Evolutionary conservation across 2,329 filamentous ascomycete genomes (phyloP).

Genomic region (Intubia oerlemansii): DNA sequence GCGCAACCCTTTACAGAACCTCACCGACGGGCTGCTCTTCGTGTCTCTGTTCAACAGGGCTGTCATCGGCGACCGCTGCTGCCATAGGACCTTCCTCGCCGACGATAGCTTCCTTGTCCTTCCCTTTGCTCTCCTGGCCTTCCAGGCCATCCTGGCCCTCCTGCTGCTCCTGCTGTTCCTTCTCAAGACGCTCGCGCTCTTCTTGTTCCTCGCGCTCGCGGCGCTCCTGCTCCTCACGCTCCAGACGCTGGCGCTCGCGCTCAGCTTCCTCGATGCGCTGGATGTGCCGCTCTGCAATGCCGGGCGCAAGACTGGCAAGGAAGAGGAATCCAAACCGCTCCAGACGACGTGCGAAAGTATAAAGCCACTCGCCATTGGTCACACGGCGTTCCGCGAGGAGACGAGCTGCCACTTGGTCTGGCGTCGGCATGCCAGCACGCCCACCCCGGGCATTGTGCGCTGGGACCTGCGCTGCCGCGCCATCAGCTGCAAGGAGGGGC

Average conservation of each 20-base stretch:
- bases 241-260: slow-evolving; percentile 19
- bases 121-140: too few relatives aligned
- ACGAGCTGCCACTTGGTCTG: slow-evolving; percentile 29
- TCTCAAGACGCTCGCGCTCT: too few relatives aligned
- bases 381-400: slow-evolving; percentile 25
- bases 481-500: slow-evolving; percentile 14
- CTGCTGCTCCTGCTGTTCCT: too few relatives aligned
- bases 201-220: too few relatives aligned
- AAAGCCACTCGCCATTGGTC: slow-evolving; percentile 25
- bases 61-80: too few relatives aligned
- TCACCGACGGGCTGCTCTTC: too few relatives aligned
- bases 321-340: slow-evolving; percentile 42
- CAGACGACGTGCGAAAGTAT: slow-evolving; percentile 27
- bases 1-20: too few relatives aligned
- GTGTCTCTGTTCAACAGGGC: too few relatives aligned
- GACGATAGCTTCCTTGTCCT: too few relatives aligned
- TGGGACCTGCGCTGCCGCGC: background rate
- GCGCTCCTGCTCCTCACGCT: too few relatives aligned
- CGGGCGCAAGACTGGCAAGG: slow-evolving; percentile 42
- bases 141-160: too few relatives aligned
- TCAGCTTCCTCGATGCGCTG: slow-evolving; percentile 33
- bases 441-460: background rate
- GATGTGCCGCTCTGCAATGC: slow-evolving; percentile 44
- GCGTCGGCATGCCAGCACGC: slow-evolving; percentile 16
- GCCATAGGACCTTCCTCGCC: too few relatives aligned